These are phyloP conservation scores for Yarrowia sp. DNA, from an alignment of 805 yeast genomes.

Conservation along the genomic window DNA sequence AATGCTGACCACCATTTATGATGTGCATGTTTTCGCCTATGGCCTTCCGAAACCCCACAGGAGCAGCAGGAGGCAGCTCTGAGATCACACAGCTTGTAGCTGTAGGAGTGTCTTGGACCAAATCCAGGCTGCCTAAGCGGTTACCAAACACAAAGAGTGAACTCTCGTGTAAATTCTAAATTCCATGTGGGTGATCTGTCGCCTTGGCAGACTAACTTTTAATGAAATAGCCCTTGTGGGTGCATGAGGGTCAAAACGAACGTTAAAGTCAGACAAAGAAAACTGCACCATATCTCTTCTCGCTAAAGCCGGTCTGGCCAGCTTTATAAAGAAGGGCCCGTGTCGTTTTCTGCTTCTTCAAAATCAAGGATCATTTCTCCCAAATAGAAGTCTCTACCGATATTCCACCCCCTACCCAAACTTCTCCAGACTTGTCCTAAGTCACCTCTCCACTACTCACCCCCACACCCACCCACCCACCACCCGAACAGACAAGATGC, in stretches of 20 bases:
- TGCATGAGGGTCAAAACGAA: conserved; percentile 1
- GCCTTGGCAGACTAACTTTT: not conserved
- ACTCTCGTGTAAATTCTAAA: not conserved
- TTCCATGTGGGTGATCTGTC: not conserved
- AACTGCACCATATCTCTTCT: not conserved
- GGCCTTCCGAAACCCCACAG: not conserved
- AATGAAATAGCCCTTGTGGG: not conserved
- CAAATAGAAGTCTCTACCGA: not conserved
- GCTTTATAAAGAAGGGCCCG: conserved; percentile 10
- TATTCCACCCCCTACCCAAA: not conserved
- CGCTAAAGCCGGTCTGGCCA: not conserved
- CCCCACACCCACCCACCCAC: not conserved
- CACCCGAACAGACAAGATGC: not conserved
- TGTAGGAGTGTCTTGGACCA: not conserved
- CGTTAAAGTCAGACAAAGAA: not conserved
- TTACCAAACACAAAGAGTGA: not conserved
- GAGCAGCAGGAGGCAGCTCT: not conserved
- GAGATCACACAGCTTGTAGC: not conserved
- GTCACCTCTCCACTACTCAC: not conserved
- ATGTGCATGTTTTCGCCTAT: not conserved
- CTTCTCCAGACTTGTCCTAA: not conserved
- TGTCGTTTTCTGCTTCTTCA: not conserved
- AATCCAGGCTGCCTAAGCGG: not conserved
- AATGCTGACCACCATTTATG: not conserved
- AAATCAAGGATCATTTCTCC: not conserved